Percentiles rank a stretch among this genome's conserved stretches.
Evolutionary conservation across 2,329 filamentous ascomycete genomes (phyloP).

Genomic region (Calcarisporium arbuscula): DNA sequence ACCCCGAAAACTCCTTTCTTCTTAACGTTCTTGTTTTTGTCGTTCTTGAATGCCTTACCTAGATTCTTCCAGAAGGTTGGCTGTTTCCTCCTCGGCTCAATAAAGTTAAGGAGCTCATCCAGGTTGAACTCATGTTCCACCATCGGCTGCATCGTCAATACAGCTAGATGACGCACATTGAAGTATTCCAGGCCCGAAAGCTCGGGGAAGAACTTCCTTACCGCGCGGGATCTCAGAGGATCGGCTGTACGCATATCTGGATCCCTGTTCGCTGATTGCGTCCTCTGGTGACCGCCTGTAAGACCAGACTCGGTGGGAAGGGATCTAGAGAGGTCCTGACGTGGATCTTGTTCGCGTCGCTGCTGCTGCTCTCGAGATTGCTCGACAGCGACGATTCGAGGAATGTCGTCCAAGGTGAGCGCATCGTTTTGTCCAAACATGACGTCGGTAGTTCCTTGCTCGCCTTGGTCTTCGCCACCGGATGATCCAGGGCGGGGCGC

Average conservation of each 20-base stretch:
- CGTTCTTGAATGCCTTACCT: slow-evolving; percentile 90
- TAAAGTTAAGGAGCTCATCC: slow-evolving; percentile 85
- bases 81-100: slow-evolving; percentile 81
- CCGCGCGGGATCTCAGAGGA: slow-evolving; percentile 44
- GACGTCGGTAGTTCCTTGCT: slow-evolving; percentile 60
- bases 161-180: slow-evolving; percentile 90
- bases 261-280: slow-evolving; percentile 47
- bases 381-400: slow-evolving; percentile 89
- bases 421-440: slow-evolving; percentile 89
- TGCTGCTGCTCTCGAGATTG: slow-evolving; percentile 89
- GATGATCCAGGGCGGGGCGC: slow-evolving; percentile 72
- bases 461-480: slow-evolving; percentile 48
- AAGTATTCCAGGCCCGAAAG: slow-evolving; percentile 94
- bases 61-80: slow-evolving; percentile 98
- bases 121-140: slow-evolving; percentile 87
- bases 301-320: slow-evolving; percentile 36
- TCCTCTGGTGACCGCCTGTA: slow-evolving; percentile 61
- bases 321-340: slow-evolving; percentile 61
- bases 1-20: slow-evolving; percentile 95
- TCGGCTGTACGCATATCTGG: slow-evolving; percentile 47
- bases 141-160: slow-evolving; percentile 89
- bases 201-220: slow-evolving; percentile 90
- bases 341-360: slow-evolving; percentile 43
- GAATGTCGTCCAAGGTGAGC: slow-evolving; percentile 91
- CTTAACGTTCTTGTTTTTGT: slow-evolving; percentile 69